Evolutionary conservation across 1,284 basidiomycete species (phyloP), one percentile per base, ranked within the genome.

Genomic region (Rhodotorula glutinis): DNA sequence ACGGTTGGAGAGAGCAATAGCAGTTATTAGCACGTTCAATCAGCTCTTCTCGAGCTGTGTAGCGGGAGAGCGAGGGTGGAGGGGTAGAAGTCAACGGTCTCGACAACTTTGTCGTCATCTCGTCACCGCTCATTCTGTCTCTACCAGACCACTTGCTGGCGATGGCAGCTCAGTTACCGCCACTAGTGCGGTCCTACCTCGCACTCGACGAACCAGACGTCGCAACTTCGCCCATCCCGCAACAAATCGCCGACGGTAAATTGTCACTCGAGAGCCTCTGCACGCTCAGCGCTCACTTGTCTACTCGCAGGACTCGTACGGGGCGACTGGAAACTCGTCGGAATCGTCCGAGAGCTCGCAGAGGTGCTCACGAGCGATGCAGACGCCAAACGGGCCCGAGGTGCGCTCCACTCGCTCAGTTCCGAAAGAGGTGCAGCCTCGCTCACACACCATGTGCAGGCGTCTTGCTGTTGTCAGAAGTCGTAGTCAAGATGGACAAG

Each of bases 331-430:
- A 55, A 56, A 25, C 81, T 97, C 10, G 82, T 96, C 4, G 83
- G 87, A 65, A 80, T 98, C n/a, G 91, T 98, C 21, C 91, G 90
- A 75, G 86, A 87, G 27, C 83, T 96, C 0, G 91, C 91, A 43
- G 88, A 90, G 73, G 92, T 89, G 75, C 82, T 98, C 38, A 94
- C 90, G 0, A 87, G 89, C 2, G 90, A 93, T 72, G 89, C 94
- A 62, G 90, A 89, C 72, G 82, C 83, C 4, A 79, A 88, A 21
- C 84, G 94, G 49, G 84, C 86, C 9, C 91, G 92, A 82, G 95
- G 94, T 87, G 51, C 68, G 79, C 59, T 69, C 33, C 21, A 14
- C 57, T 52, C 16, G 13, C 43, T 33, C 29, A 5, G 8, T 19
- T 41, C 51, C 33, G 33, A 38, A 38, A 7, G 33, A 38, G 33